phyloP scores from a whole-genome alignment of 768 basidiomycete genomes.

The Trametes meyenii region DNA sequence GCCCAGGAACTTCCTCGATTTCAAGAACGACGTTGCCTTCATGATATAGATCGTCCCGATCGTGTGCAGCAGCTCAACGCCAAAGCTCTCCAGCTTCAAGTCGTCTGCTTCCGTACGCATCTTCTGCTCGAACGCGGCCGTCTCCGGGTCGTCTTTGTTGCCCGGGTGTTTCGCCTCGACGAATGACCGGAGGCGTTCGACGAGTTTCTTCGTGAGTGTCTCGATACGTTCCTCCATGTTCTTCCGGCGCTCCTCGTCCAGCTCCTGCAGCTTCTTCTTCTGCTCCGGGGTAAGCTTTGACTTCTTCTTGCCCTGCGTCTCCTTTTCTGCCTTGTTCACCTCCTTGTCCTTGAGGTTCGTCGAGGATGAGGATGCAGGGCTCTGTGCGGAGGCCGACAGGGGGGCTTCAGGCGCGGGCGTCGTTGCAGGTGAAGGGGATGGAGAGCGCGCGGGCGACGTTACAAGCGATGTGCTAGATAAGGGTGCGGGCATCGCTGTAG shows the following conservation, averaged over 20 bases:
- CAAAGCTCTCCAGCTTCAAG: constrained; percentile 95
- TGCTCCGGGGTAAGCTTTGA: constrained; percentile 79
- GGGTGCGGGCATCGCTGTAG: neutral
- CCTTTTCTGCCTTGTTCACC: constrained; percentile 35
- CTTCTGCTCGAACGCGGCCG: constrained; percentile 70
- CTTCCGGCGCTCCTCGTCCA: constrained; percentile 80
- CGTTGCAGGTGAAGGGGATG: constrained; percentile 5
- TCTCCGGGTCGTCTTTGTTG: constrained; percentile 81
- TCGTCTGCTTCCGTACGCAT: constrained; percentile 90
- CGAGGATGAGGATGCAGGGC: constrained; percentile 30
- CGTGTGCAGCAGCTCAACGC: constrained; percentile 91
- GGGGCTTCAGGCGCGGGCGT: constrained; percentile 2
- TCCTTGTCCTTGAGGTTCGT: constrained; percentile 31
- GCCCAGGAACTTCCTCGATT: constrained; percentile 88
- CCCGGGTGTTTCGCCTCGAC: constrained; percentile 89
- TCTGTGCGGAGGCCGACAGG: constrained; percentile 11
- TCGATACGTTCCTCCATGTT: constrained; percentile 80
- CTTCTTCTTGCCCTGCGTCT: constrained; percentile 42
- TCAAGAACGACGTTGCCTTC: constrained; percentile 91
- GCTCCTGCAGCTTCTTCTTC: constrained; percentile 76
- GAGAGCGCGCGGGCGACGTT: neutral
- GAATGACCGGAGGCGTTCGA: constrained; percentile 85
- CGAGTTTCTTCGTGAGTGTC: constrained; percentile 73
- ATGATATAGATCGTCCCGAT: constrained; percentile 92
- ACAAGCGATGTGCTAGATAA: constrained; percentile 1